Percentiles rank a stretch among this genome's conserved stretches.
Evolutionary conservation across 148 eudicot genomes (phyloP).

Genomic region (Vaccinium corymbosum): DNA sequence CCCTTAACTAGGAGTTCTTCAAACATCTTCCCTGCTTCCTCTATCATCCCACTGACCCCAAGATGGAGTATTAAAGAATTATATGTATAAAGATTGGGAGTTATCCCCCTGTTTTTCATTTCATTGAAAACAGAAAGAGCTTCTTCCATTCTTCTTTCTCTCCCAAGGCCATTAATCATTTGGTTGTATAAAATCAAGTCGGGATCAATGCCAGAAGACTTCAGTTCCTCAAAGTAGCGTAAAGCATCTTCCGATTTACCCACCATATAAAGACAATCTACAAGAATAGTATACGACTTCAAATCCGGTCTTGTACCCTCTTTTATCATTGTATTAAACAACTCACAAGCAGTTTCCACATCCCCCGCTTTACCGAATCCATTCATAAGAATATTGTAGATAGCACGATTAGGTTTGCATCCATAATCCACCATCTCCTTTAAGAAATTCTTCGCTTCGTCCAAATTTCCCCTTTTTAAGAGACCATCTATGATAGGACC

Average conservation of each 20-base stretch:
- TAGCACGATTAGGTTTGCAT: conserved; percentile 77
- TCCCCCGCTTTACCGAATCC: conserved; percentile 93
- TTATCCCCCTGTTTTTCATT: conserved; percentile 53
- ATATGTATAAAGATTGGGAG: conserved; percentile 72
- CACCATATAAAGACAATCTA: conserved; percentile 66
- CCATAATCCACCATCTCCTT: conserved; percentile 79
- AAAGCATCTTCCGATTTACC: conserved; percentile 67
- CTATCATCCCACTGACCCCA: conserved; percentile 69
- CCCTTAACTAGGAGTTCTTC: conserved; percentile 69
- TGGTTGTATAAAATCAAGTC: conserved; percentile 78
- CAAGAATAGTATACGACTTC: conserved; percentile 81
- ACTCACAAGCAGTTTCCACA: conserved; percentile 55
- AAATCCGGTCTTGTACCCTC: conserved; percentile 89
- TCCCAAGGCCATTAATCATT: conserved; percentile 88
- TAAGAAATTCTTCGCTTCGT: conserved; percentile 71
- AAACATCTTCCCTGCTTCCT: conserved; percentile 65
- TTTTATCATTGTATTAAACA: conserved; percentile 67
- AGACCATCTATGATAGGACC: conserved; percentile 94
- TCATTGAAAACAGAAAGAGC: conserved; percentile 66
- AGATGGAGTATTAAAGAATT: conserved; percentile 78
- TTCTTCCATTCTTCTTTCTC: conserved; percentile 49
- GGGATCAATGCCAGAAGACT: conserved; percentile 71
- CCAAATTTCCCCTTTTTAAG: conserved; percentile 63
- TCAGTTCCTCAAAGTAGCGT: conserved; percentile 67
- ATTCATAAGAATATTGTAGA: conserved; percentile 86